Base-by-base conservation (phyloP, 2,329 filamentous ascomycete species). In the Talaromyces sp. region DNA sequence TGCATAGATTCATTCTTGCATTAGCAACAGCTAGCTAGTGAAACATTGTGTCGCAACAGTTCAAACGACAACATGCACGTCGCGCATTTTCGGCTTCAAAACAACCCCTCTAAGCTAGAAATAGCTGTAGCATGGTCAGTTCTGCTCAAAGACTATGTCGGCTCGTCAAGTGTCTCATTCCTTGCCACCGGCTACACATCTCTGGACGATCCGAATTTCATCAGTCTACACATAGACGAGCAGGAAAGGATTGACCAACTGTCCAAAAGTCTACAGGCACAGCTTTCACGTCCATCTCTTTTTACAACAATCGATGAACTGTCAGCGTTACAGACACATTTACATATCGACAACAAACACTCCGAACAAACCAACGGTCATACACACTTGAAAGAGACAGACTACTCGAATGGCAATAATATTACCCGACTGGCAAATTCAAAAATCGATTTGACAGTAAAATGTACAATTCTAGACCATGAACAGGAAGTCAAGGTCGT, bases 71-170 rank as follows among this genome's bases (percentile, higher is more conserved):
- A 54, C 52, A 54, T 54, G 52, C 52, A 30, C 52, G 27, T 30
- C 23, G 16, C 28, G 5, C 28, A 30, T 33, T 12, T 54, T 54
- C 52, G 9, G 28, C 30, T 54, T 33, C 52, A 31, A 54, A 54
- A 31, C 30, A 33, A 28, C 30, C 12, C n/a, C 52, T 54, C 52
- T 30, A 12, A 27, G 10, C 12, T 33, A 18, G 52, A 54, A 4
- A n/a, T 54, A 30, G 28, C 56, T 18, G 30, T 27, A 31, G 57
- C 57, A 30, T 59, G 57, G 57, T 18, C 57, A 54, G 33, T 54
- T n/a, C 23, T 59, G 34, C 57, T 59, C 12, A 59, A 59, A 30
- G 57, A 59, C 18, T 59, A 59, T 54, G 27, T 53, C 33, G 57
- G 50, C 12, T 59, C 57, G n/a, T 59, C 47, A n/a, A 27, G 51